Percentiles rank a stretch among this genome's conserved stretches.
These are phyloP conservation scores for Citrus medica DNA, from an alignment of 345 rosid species.

Conservation along the genomic window DNA sequence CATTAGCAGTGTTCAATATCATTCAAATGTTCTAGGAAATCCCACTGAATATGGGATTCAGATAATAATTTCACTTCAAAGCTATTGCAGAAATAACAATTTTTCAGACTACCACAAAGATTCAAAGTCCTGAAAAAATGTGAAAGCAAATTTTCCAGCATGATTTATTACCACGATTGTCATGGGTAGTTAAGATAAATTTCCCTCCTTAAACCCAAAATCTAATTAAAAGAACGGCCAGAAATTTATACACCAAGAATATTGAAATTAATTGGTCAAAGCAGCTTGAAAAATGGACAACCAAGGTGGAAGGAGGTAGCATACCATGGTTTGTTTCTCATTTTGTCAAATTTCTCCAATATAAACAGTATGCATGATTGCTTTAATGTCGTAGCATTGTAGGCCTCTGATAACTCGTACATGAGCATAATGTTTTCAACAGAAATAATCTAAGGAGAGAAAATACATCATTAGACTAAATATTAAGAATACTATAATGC, in stretches of 20 bases:
- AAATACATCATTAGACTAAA: not conserved
- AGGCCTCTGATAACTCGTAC: constrained; percentile 69
- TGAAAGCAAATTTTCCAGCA: not conserved
- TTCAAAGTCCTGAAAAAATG: not conserved
- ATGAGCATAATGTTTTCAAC: constrained; percentile 51
- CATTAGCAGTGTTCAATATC: not conserved
- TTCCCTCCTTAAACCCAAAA: not conserved
- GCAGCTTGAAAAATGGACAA: not conserved
- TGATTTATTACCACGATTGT: no score
- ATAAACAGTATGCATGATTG: constrained; percentile 65
- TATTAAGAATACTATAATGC: no score
- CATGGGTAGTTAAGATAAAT: no score
- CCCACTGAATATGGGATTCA: not conserved
- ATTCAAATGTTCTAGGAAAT: not conserved
- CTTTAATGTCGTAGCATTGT: constrained; percentile 51
- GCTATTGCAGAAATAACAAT: not conserved
- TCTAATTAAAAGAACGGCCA: not conserved
- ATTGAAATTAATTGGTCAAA: not conserved
- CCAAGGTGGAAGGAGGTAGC: not conserved
- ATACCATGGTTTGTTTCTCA: constrained; percentile 63
- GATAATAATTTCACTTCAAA: not conserved
- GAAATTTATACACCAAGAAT: not conserved
- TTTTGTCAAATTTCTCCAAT: constrained; percentile 45
- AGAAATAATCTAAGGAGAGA: constrained; percentile 42
- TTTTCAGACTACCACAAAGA: no score